Evolutionary conservation across 768 basidiomycete genomes (phyloP).

Genomic region (Tylopilus sp.): DNA sequence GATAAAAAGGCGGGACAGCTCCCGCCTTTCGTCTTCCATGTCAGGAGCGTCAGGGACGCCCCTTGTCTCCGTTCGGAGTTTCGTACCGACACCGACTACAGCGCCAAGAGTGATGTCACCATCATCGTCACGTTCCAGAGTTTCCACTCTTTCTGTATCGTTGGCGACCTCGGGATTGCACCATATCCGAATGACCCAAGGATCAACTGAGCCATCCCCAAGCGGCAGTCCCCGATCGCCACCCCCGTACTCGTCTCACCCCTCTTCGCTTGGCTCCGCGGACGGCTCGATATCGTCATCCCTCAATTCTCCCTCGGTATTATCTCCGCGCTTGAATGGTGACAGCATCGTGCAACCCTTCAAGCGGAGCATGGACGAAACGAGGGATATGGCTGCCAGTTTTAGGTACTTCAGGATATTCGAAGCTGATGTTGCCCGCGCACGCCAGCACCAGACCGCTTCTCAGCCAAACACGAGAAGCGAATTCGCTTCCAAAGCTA

Average conservation of each 20-base stretch:
- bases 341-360: slow-evolving; percentile 35
- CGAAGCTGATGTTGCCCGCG: slow-evolving; percentile 37
- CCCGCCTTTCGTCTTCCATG: slow-evolving; percentile 15
- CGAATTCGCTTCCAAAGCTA: slow-evolving; percentile 8
- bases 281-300: slow-evolving; percentile 22
- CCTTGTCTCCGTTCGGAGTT: slow-evolving; percentile 48
- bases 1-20: slow-evolving; percentile 18
- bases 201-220: slow-evolving; percentile 12
- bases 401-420: slow-evolving; percentile 45
- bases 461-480: slow-evolving; percentile 6
- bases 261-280: slow-evolving; percentile 29
- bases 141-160: slow-evolving; percentile 71
- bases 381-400: slow-evolving; percentile 44
- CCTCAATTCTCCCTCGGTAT: slow-evolving; percentile 10
- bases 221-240: slow-evolving; percentile 27
- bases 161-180: slow-evolving; percentile 58
- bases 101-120: slow-evolving; percentile 35
- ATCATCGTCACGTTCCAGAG: slow-evolving; percentile 37
- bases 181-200: slow-evolving; percentile 39
- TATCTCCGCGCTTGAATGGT: slow-evolving; percentile 24
- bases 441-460: slow-evolving; percentile 16
- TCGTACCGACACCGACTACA: slow-evolving; percentile 47
- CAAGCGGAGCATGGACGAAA: slow-evolving; percentile 46
- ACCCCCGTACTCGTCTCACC: slow-evolving; percentile 36
- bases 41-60: slow-evolving; percentile 29